phyloP scores from a whole-genome alignment of 495 filamentous ascomycete genomes.

The Neurospora terricola region DNA sequence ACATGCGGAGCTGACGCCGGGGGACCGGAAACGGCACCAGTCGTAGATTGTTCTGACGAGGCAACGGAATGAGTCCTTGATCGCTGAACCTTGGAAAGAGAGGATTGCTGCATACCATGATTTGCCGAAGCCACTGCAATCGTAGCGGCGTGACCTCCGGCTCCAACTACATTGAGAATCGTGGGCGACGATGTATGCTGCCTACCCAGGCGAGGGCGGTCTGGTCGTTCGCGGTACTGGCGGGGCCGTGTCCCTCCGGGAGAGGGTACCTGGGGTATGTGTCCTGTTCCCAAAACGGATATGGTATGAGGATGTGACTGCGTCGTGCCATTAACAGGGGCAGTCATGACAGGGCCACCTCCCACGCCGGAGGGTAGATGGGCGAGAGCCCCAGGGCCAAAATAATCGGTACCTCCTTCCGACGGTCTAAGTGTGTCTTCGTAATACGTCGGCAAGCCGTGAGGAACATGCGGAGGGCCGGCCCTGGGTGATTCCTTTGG shows the following conservation, averaged over 20 bases:
- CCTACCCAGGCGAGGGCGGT: conserved; percentile 51
- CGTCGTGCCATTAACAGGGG: conserved; percentile 23
- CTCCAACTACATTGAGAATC: conserved; percentile 32
- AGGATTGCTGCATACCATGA: conserved; percentile 24
- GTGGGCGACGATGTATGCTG: conserved; percentile 80
- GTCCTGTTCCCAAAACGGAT: conserved; percentile 67
- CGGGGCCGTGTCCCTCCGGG: conserved; percentile 53
- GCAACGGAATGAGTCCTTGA: conserved; percentile 44
- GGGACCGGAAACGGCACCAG: conserved; percentile 17
- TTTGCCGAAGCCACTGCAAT: conserved; percentile 6
- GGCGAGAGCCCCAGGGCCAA: conserved; percentile 68
- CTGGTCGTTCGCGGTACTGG: conserved; percentile 28
- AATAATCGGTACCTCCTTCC: conserved; percentile 76
- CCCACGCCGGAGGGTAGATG: conserved; percentile 30
- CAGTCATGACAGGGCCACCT: conserved; percentile 11
- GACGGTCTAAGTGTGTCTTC: conserved; percentile 53
- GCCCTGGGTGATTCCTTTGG: conserved; percentile 69
- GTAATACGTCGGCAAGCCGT: conserved; percentile 39
- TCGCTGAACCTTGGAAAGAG: conserved; percentile 22
- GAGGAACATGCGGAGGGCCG: conserved; percentile 35
- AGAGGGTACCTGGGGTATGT: conserved; percentile 73
- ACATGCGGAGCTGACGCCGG: not conserved
- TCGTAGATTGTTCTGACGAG: conserved; percentile 35
- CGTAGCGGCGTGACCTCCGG: conserved; percentile 12
- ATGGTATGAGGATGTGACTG: conserved; percentile 45